Conservation (phyloP, 2,329 filamentous ascomycete species). For the Trichoderma semiorbis region DNA sequence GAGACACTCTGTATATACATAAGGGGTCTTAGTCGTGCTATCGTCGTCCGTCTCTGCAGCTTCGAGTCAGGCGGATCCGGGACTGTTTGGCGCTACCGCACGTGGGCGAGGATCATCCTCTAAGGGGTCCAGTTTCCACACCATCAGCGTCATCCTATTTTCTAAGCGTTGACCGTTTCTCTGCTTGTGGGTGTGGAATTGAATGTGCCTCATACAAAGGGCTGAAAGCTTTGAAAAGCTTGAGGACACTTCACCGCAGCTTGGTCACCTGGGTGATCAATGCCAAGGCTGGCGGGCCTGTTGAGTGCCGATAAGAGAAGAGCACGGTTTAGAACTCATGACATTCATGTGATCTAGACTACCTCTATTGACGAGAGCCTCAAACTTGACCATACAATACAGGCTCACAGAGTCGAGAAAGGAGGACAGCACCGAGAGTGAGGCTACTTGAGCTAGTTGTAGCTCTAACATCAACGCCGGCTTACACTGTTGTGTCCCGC, state of each 20-base stretch:
- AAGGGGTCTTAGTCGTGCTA: background rate
- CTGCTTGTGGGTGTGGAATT: background rate
- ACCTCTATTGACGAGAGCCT: background rate
- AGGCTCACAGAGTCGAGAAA: background rate
- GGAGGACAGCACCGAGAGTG: background rate
- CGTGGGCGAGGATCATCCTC: constrained; percentile 4
- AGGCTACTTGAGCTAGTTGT: background rate
- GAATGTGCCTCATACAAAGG: background rate
- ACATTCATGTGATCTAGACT: background rate
- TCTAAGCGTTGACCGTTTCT: background rate
- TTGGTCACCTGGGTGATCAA: background rate
- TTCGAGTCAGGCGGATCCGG: background rate
- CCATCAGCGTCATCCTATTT: background rate
- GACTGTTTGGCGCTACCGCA: background rate
- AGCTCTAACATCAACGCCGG: background rate
- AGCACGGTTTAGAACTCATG: background rate
- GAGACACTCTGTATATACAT: background rate
- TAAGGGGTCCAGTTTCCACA: background rate
- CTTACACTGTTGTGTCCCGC: background rate
- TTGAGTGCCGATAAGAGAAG: background rate
- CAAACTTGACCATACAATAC: background rate
- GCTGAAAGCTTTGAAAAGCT: background rate
- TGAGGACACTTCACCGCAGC: background rate
- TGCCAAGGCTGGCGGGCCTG: background rate
- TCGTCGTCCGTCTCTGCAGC: background rate